Conservation (phyloP, 148 eudicot genomes). For the Vaccinium macrocarpon region DNA sequence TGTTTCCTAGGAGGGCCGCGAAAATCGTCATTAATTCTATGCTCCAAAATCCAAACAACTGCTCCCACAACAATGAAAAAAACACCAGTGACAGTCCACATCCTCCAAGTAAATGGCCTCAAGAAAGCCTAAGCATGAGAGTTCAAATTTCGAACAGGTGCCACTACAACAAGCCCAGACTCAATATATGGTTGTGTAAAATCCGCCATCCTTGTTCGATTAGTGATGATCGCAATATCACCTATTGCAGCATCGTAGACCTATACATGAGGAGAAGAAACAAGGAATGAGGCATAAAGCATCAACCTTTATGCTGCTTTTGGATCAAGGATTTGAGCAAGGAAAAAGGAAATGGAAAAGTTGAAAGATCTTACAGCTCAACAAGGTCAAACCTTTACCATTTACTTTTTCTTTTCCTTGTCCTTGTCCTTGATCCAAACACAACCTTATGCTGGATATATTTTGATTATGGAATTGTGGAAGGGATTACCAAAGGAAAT, state of each 20-base stretch:
- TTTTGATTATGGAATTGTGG: background rate
- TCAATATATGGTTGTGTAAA: slow-evolving; percentile 65
- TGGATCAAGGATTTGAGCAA: background rate
- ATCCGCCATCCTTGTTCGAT: slow-evolving; percentile 52
- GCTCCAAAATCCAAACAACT: slow-evolving; percentile 66
- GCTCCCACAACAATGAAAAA: slow-evolving; percentile 49
- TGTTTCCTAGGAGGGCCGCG: slow-evolving; percentile 68
- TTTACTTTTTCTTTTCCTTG: background rate
- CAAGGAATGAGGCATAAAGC: slow-evolving; percentile 5
- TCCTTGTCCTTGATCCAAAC: background rate
- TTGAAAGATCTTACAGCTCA: background rate
- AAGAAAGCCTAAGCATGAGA: slow-evolving; percentile 60
- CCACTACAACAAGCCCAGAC: slow-evolving; percentile 51
- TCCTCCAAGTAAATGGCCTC: slow-evolving; percentile 44
- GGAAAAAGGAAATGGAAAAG: background rate
- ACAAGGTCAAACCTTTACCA: background rate
- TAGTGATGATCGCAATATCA: slow-evolving; percentile 61
- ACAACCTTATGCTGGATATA: background rate
- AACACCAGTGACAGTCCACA: slow-evolving; percentile 51
- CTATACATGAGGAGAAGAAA: slow-evolving; percentile 25
- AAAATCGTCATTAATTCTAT: slow-evolving; percentile 60
- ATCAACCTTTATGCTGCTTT: background rate
- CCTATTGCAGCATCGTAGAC: slow-evolving; percentile 73
- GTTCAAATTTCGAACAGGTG: slow-evolving; percentile 39
- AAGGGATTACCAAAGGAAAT: background rate